Evolutionary conservation across 202 grass and related monocot genomes (phyloP), one percentile per base, ranked within the genome.

Genomic region (Brachypodium distachyon): DNA sequence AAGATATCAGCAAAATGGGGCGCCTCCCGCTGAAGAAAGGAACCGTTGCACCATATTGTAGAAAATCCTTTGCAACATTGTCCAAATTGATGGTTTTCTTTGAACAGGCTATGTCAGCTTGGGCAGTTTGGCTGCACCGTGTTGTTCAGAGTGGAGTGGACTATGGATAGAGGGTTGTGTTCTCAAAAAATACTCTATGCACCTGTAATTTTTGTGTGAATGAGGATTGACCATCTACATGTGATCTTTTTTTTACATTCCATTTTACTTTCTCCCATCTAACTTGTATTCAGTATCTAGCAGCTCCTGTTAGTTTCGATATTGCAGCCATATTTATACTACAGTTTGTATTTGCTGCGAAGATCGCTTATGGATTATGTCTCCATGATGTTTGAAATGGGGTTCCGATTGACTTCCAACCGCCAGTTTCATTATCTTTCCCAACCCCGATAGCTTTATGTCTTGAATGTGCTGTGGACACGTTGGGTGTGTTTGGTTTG

Each of bases 1-100:
- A 72, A 90, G 94, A 70, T 82, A 86, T 57, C 94, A 94, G 72
- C 94, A 94, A 71, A 81, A 90, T 18, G 81, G 81, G 60, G 32
- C 72, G 1, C 46, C 81, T 67, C 79, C 55, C 12, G 52, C 84
- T 39, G 94, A 90, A 82, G 91, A 94, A 87, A 93, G 74, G 55
- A 74, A 54, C 12, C 84, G 85, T 33, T 93, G 91, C 74, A 74
- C 68, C 28, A 84, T 94, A 71, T 55, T 94, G 85, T 94, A 80
- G 91, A 61, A 65, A 60, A 48, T 76, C 39, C 26, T 50, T 44
- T 14, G 40, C 18, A 10, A 32, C 39, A 25, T 50, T n/a, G 17
- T 61, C 8, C 14, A 14, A 67, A 26, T 43, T 49, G 55, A 67
- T 74, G 61, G 63, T 61, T 78, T 63, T 74, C 29, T n/a, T 42